Evolutionary conservation across 257 asterid genomes (phyloP).

Genomic region (Solanum habrochaites): DNA sequence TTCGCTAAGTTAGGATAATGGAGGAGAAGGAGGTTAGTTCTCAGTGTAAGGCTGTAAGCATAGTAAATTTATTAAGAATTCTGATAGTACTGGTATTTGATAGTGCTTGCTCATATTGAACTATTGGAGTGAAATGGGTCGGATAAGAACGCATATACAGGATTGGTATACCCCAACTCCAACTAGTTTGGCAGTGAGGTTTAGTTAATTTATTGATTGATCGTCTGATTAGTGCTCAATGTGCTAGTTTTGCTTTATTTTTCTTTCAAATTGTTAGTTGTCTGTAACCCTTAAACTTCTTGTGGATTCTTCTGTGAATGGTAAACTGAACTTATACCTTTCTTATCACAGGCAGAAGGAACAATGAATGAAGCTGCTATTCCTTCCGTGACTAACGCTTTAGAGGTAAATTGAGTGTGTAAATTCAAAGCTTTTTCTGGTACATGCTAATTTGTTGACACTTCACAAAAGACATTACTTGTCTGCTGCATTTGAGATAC

Average conservation of each 20-base stretch:
- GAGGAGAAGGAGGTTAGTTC: background rate
- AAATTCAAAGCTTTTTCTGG: background rate
- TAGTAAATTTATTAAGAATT: background rate
- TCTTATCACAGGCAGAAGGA: constrained; percentile 59
- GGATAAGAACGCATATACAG: background rate
- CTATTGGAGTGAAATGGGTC: background rate
- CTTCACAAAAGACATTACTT: background rate
- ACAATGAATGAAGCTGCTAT: constrained; percentile 53
- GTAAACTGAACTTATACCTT: background rate
- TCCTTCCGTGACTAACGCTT: constrained; percentile 54
- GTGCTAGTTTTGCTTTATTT: background rate
- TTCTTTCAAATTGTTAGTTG: background rate
- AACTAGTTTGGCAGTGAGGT: background rate
- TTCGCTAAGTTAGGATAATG: background rate
- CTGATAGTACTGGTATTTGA: background rate
- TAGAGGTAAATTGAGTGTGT: constrained; percentile 36
- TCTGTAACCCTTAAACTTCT: background rate
- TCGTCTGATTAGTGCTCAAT: background rate
- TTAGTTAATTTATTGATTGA: background rate
- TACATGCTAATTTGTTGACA: background rate
- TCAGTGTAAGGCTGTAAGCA: background rate
- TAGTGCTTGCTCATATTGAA: background rate
- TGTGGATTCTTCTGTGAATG: background rate
- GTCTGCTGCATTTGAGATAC: background rate
- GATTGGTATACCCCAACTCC: background rate